Base-by-base conservation (phyloP, 73 alveolate genomes). In the Tetrahymena borealis region DNA sequence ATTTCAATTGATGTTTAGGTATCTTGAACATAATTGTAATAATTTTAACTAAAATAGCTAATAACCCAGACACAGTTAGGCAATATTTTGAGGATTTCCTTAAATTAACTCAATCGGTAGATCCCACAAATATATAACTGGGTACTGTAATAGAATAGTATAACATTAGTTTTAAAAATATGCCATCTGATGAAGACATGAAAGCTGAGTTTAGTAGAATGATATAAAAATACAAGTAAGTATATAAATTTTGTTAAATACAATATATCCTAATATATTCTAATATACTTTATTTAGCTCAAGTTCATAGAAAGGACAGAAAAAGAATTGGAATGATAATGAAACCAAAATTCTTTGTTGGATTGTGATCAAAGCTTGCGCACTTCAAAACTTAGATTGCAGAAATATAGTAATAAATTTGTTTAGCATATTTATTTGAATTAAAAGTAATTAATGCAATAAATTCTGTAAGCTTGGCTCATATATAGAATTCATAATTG, bases 241-340 rank as follows among this genome's bases (percentile, higher is more conserved):
- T 60, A 15, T 60, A 24, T 60, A 4, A n/a, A 18, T 41, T 41
- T 41, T 10, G 20, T 11, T 5, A 0, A 41, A 41, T 5, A 7
- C 16, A 41, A 3, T 41, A 41, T 18, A 41, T 7, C 5, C 4
- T 24, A 60, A 60, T 15, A 24, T 60, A 20, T 60, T 20, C 2
- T 18, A 60, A 60, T 24, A n/a, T n/a, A n/a, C n/a, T n/a, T n/a
- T n/a, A n/a, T n/a, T n/a, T n/a, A 60, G 85, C 35, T 60, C 85
- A 60, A 60, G 85, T 9, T 60, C 85, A 28, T 60, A 60, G 28
- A 60, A 60, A n/a, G 85, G 85, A 60, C 31, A 60, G 28, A 93
- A 93, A 93, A 93, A 93, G 79, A 93, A 93, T 41, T 93, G 95
- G 95, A 93, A 93, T 39, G 95, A 93, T 37, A 93, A 93, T 18